Base-by-base conservation (phyloP, 2,329 filamentous ascomycete species). In the Beauveria australis region DNA sequence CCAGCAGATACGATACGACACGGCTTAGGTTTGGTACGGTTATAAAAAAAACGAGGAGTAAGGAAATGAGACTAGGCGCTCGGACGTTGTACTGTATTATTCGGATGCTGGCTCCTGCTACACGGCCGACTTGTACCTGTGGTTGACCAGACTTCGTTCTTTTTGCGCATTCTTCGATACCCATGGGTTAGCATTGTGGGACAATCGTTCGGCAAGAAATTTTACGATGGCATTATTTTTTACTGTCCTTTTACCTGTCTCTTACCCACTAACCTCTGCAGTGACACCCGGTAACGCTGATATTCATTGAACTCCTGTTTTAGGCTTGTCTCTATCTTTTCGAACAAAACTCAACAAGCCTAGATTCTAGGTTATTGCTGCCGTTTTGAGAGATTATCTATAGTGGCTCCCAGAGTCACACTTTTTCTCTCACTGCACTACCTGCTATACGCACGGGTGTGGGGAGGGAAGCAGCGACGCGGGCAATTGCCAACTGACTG, bases 401-500 rank as follows among this genome's bases (percentile, higher is more conserved):
- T 37, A 2, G 58, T 49, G 41, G 51, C 58, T 54, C 62, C 49
- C 64, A 60, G 62, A 66, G 68, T 66, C 64, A 64, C 67, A 66
- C 72, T 81, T 81, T 78, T 62, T 62, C 60, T 61, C 80, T 82
- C 81, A 79, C 78, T 80, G 74, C 76, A 74, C 65, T 66, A 72
- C 70, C 67, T 72, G 76, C 78, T 75, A 74, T 62, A 72, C 60
- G 79, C 71, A 72, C 70, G 73, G 78, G 67, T 76, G 79, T 66
- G 76, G 80, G 77, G 81, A 81, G 81, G 78, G 61, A 4, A 37
- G 10, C 24, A 40, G 24, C 10, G 16, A 18, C 5, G 18, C 10
- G 6, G 12, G n/a, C 53, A 28, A 6, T n/a, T 7, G 18, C 28
- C 24, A 30, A 10, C 37, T n/a, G n/a, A 37, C 26, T 14, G 41